Evolutionary conservation across 2,329 filamentous ascomycete species (phyloP).

Genomic region (Colletotrichum echinochloae): DNA sequence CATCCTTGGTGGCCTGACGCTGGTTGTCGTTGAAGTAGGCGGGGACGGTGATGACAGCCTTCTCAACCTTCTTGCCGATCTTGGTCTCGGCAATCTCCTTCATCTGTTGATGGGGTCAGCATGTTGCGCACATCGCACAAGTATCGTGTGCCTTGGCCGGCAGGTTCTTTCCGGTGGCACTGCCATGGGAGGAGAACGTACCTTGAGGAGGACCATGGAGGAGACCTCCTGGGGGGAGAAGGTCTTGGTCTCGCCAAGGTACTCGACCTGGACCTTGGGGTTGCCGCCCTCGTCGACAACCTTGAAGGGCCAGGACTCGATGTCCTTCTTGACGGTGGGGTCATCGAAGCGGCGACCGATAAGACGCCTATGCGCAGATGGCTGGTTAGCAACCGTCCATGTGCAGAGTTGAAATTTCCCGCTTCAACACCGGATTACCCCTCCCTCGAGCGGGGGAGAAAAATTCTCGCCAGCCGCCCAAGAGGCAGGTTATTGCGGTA

Average conservation of each 20-base stretch:
- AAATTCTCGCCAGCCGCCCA: not conserved
- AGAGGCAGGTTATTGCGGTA: not conserved
- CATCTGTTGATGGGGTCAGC: constrained; percentile 72
- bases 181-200: constrained; percentile 57
- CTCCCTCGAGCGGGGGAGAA: constrained; percentile 34
- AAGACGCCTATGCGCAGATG: constrained; percentile 77
- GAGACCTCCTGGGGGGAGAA: constrained; percentile 99
- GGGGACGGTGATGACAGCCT: constrained; percentile 98
- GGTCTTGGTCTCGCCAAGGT: constrained; percentile 92
- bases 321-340: constrained; percentile 97
- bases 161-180: not conserved
- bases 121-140: not conserved
- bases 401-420: constrained; percentile 5
- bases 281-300: constrained; percentile 89
- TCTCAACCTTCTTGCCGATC: constrained; percentile 98
- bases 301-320: constrained; percentile 99
- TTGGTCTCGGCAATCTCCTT: constrained; percentile 99
- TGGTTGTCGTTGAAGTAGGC: constrained; percentile 99
- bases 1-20: constrained; percentile 99
- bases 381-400: constrained; percentile 32
- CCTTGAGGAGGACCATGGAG: constrained; percentile 98
- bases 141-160: not conserved
- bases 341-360: constrained; percentile 97
- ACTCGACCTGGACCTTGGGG: constrained; percentile 95
- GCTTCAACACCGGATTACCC: constrained; percentile 16